Percentiles rank a stretch among this genome's conserved stretches.
These are phyloP conservation scores for Populus pruinosa DNA, from an alignment of 345 rosid species.

Conservation along the genomic window DNA sequence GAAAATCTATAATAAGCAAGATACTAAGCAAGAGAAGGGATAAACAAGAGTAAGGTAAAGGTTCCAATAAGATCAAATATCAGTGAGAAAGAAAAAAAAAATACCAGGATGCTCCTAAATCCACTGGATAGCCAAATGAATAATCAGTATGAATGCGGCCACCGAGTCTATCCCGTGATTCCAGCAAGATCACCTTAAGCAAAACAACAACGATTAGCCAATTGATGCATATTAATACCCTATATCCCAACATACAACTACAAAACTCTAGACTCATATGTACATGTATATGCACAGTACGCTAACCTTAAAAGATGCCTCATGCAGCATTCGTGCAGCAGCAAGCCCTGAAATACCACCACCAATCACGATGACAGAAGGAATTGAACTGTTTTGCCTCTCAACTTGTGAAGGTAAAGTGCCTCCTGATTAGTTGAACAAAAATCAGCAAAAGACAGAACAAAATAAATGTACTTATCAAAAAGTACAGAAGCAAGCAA, in stretches of 20 bases:
- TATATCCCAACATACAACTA: neutral
- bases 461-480: neutral
- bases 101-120: slow-evolving; percentile 96
- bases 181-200: slow-evolving; percentile 64
- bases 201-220: neutral
- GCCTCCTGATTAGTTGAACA: slow-evolving; percentile 24
- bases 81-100: neutral
- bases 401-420: slow-evolving; percentile 36
- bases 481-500: neutral
- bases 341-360: slow-evolving; percentile 89
- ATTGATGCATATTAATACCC: neutral
- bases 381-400: slow-evolving; percentile 45
- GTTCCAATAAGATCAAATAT: neutral
- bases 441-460: neutral
- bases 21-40: neutral
- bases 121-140: slow-evolving; percentile 88
- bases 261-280: neutral
- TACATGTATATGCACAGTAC: neutral
- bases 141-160: slow-evolving; percentile 90
- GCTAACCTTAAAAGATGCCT: slow-evolving; percentile 63
- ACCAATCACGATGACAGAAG: slow-evolving; percentile 76
- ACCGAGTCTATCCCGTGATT: slow-evolving; percentile 84
- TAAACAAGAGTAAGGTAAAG: neutral
- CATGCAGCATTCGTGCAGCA: slow-evolving; percentile 67
- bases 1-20: neutral